Evolutionary conservation across 202 grass and related monocot species (phyloP).

Genomic region (Panicum hallii): DNA sequence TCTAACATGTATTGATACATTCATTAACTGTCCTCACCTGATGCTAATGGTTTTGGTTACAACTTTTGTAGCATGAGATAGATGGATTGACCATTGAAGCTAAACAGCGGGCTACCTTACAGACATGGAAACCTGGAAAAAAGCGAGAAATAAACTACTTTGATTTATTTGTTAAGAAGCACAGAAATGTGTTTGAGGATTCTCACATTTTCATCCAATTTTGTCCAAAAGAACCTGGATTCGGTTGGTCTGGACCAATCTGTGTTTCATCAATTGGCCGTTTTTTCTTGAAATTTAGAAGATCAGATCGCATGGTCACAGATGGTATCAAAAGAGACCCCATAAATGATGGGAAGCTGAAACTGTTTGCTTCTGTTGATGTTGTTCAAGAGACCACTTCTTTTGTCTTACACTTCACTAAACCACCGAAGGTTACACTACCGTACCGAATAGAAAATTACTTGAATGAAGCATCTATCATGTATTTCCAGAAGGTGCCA

Average conservation of each 20-base stretch:
- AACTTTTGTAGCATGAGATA: slow-evolving; percentile 62
- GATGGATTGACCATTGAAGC: slow-evolving; percentile 71
- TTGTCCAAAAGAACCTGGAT: slow-evolving; percentile 67
- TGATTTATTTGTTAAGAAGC: slow-evolving; percentile 74
- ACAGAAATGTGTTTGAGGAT: slow-evolving; percentile 73
- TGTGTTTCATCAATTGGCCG: slow-evolving; percentile 77
- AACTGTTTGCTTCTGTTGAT: slow-evolving; percentile 76
- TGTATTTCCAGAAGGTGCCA: slow-evolving; percentile 85
- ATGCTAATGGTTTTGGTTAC: slow-evolving; percentile 46
- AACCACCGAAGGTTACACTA: slow-evolving; percentile 63
- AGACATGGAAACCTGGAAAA: slow-evolving; percentile 74
- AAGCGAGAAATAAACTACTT: slow-evolving; percentile 65
- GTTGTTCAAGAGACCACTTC: slow-evolving; percentile 68
- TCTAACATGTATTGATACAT: slow-evolving; percentile 45
- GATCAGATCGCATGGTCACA: slow-evolving; percentile 29
- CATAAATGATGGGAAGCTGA: slow-evolving; percentile 47
- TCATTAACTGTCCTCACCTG: slow-evolving; percentile 20
- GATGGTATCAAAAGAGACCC: slow-evolving; percentile 39
- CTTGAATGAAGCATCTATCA: slow-evolving; percentile 66
- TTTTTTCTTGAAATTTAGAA: slow-evolving; percentile 89
- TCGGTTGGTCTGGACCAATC: slow-evolving; percentile 81
- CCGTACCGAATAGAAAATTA: slow-evolving; percentile 89
- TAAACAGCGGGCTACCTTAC: slow-evolving; percentile 66
- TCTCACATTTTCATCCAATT: slow-evolving; percentile 83
- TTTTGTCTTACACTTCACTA: slow-evolving; percentile 71